A percentile compares a stretch with the other conserved stretches of the same genome.
phyloP scores from a whole-genome alignment of 228 moss, liverwort and hornwort genomes.

The Sphagnum magellanicum region DNA sequence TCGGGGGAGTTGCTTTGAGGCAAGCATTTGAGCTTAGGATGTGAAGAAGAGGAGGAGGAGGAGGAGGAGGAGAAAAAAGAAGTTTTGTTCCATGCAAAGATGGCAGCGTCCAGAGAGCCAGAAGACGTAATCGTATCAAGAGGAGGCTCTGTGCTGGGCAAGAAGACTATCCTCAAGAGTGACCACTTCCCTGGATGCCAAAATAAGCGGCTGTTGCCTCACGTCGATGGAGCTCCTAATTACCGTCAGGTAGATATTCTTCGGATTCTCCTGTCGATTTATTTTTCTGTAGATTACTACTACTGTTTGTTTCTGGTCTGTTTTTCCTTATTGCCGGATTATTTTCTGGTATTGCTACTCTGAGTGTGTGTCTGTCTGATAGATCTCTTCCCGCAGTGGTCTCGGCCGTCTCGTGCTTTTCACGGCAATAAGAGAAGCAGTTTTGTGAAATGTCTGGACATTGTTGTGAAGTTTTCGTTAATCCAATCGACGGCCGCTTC shows the following conservation, averaged over 20 bases:
- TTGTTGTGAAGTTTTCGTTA: neutral
- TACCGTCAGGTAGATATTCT: constrained; percentile 75
- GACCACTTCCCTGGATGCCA: constrained; percentile 99
- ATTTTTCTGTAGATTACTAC: neutral
- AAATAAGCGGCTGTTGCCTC: constrained; percentile 91
- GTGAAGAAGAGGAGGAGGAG: constrained; percentile 18
- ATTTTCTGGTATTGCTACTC: neutral
- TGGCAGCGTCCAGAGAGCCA: constrained; percentile 94
- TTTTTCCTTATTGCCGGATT: neutral
- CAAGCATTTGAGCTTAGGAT: too few relatives aligned
- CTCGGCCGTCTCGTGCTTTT: too few relatives aligned
- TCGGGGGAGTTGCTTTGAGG: too few relatives aligned
- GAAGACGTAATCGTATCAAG: constrained; percentile 92
- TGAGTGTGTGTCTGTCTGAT: neutral
- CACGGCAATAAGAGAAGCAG: too few relatives aligned
- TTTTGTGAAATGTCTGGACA: too few relatives aligned
- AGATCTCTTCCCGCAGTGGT: too few relatives aligned
- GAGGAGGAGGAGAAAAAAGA: constrained; percentile 80
- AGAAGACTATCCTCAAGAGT: constrained; percentile 99
- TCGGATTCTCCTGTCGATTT: neutral
- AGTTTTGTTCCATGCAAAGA: constrained; percentile 29
- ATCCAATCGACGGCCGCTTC: neutral
- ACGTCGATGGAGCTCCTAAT: constrained; percentile 97
- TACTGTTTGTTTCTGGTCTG: neutral
- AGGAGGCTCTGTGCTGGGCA: constrained; percentile 96